A percentile compares a stretch with the other conserved stretches of the same genome.
Conservation (phyloP, 345 rosid species). For the Salix viminalis region DNA sequence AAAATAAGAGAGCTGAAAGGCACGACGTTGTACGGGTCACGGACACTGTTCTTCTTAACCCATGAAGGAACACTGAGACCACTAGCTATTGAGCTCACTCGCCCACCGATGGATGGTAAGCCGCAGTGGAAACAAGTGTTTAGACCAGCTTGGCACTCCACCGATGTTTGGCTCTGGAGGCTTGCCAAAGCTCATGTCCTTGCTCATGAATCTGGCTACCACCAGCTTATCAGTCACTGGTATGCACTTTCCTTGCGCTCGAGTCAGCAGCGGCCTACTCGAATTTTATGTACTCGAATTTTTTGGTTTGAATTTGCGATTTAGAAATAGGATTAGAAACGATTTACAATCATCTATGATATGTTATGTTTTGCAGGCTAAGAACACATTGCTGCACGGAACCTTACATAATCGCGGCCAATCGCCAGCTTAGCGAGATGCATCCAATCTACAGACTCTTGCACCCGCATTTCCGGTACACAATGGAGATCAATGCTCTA, state of each 20-base stretch:
- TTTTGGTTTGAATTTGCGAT: neutral
- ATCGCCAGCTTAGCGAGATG: slow-evolving; percentile 56
- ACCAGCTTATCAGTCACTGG: slow-evolving; percentile 77
- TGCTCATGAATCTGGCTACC: slow-evolving; percentile 58
- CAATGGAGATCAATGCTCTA: slow-evolving; percentile 64
- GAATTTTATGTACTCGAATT: neutral
- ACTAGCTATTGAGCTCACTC: slow-evolving; percentile 58
- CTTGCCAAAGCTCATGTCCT: slow-evolving; percentile 66
- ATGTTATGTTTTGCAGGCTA: slow-evolving; percentile 1
- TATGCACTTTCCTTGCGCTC: slow-evolving; percentile 9
- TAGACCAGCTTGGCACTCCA: slow-evolving; percentile 38
- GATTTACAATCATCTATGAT: neutral
- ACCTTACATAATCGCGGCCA: slow-evolving; percentile 58
- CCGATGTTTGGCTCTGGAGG: slow-evolving; percentile 62
- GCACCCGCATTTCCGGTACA: slow-evolving; percentile 68
- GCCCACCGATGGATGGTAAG: slow-evolving; percentile 48
- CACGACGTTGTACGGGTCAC: slow-evolving; percentile 58
- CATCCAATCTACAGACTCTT: slow-evolving; percentile 56
- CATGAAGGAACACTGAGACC: slow-evolving; percentile 51
- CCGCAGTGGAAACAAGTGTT: slow-evolving; percentile 66
- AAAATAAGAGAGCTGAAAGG: slow-evolving; percentile 48
- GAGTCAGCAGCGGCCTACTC: neutral
- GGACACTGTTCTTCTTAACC: slow-evolving; percentile 56
- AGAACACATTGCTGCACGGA: slow-evolving; percentile 33
- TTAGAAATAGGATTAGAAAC: neutral